Conservation (phyloP, 805 yeast genomes). For the Candida xyloterini region DNA sequence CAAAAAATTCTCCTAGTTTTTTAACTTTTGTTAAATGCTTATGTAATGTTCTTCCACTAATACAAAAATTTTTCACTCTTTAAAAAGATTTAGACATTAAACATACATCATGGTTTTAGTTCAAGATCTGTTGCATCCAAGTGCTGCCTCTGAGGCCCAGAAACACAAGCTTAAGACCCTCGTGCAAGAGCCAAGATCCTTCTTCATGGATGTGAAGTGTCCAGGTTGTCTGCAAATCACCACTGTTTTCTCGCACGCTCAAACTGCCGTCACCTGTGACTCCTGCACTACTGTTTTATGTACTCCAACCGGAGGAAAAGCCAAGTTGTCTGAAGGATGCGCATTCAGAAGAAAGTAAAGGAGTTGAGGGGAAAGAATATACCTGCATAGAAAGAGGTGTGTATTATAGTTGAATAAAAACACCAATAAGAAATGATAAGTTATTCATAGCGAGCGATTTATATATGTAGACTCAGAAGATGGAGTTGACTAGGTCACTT, state of each 20-base stretch:
- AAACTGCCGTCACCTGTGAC: constrained; percentile 99
- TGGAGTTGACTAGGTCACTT: constrained; percentile 75
- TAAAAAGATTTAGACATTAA: constrained; percentile 4
- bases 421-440: constrained; percentile 2
- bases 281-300: constrained; percentile 97
- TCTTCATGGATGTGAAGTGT: constrained; percentile 99
- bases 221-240: constrained; percentile 99
- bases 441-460: neutral
- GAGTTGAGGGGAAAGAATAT: constrained; percentile 1
- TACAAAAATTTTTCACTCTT: constrained; percentile 21
- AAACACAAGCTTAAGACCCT: constrained; percentile 97
- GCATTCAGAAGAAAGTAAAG: constrained; percentile 98
- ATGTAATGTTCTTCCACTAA: constrained; percentile 1
- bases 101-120: constrained; percentile 71
- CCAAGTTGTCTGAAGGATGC: constrained; percentile 98
- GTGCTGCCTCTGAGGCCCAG: constrained; percentile 93
- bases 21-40: constrained; percentile 2
- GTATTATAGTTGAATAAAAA: constrained; percentile 10
- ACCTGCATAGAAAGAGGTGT: constrained; percentile 12
- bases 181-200: constrained; percentile 98
- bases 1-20: neutral
- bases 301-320: constrained; percentile 99
- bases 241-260: constrained; percentile 99
- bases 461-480: constrained; percentile 40
- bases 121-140: constrained; percentile 98